Base-by-base conservation (phyloP, 257 asterid genomes). In the Voacanga thouarsii region DNA sequence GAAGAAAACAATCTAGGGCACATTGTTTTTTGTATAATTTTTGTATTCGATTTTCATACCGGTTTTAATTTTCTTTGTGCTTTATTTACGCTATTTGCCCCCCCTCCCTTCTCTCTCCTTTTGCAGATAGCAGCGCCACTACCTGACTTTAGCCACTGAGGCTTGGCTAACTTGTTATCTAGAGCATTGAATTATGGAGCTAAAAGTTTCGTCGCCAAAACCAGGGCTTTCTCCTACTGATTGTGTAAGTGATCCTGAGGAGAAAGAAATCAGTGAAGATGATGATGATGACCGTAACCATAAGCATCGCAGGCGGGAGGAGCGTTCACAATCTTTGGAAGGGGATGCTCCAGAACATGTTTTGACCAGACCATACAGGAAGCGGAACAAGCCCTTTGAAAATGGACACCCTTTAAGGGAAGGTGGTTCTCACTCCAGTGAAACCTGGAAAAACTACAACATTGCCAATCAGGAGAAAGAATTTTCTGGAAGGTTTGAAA, bases 241-340 rank as follows among this genome's bases (percentile, higher is more conserved):
- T 80, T 78, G 81, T 47, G 84, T 80, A 61, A 86, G 94, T 80
- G 96, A 91, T 81, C 92, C 96, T 19, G 99, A 92, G 77, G 94
- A 92, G 85, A 91, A 90, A 87, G 93, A 87, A 89, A 80, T 91
- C 79, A 95, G 97, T 84, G 97, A 92, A 77, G 99, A 94, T 80
- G 99, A 94, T 80, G 98, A 93, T 28, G 99, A 95, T 88, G 99
- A 95, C 84, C 99, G 99, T 76, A 95, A 95, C 83, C 99, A 95
- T 82, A 95, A 95, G 84, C 99, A 95, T 85, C 97, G 99, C 43
- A 90, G 90, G 71, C 86, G 90, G 74, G 99, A 87, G 39, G 88
- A 86, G 75, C 87, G 47, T 78, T 91, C 97, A 79, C 90, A 91
- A 66, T 91, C 97, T 69, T 53, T 80, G 81, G 97, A 89, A 78